These are phyloP conservation scores for Aureobasidium sp. DNA, from an alignment of 2,329 filamentous ascomycete species.

Conservation along the genomic window DNA sequence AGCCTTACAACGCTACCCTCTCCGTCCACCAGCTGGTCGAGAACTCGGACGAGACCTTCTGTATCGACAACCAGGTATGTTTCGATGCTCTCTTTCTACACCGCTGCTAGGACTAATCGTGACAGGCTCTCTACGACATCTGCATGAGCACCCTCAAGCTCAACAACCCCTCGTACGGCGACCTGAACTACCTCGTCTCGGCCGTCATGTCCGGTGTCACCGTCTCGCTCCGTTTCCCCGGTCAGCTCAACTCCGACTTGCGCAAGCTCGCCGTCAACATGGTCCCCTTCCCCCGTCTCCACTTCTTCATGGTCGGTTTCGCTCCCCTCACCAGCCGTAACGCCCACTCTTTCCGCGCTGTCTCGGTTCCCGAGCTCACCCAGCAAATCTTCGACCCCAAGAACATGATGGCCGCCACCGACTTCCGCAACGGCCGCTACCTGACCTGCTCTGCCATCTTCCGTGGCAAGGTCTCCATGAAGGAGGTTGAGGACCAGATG, in stretches of 20 bases:
- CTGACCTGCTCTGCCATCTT: constrained; percentile 99
- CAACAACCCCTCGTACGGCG: constrained; percentile 95
- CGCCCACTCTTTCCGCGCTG: constrained; percentile 91
- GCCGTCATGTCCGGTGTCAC: constrained; percentile 99
- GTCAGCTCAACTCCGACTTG: constrained; percentile 99
- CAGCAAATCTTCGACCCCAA: constrained; percentile 99
- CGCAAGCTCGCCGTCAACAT: constrained; percentile 99
- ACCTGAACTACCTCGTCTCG: constrained; percentile 98
- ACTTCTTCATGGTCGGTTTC: constrained; percentile 99
- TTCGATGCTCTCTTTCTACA: neutral
- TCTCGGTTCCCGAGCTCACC: constrained; percentile 95
- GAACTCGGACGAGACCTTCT: constrained; percentile 99
- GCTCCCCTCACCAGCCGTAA: constrained; percentile 92
- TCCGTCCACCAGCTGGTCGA: constrained; percentile 98
- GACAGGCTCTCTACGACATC: constrained; percentile 90
- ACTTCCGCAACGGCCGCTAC: constrained; percentile 99
- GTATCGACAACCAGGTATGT: constrained; percentile 92
- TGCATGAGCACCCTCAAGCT: constrained; percentile 99
- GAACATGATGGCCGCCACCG: constrained; percentile 99
- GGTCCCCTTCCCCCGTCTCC: constrained; percentile 99
- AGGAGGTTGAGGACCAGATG: constrained; percentile 99
- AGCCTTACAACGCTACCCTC: constrained; percentile 99
- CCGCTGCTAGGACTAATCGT: neutral
- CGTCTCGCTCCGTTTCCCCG: constrained; percentile 97
- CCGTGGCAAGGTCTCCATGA: constrained; percentile 99